These are phyloP conservation scores for Chimonanthus praecox DNA, from an alignment of 164 flowering plant species.

Conservation along the genomic window DNA sequence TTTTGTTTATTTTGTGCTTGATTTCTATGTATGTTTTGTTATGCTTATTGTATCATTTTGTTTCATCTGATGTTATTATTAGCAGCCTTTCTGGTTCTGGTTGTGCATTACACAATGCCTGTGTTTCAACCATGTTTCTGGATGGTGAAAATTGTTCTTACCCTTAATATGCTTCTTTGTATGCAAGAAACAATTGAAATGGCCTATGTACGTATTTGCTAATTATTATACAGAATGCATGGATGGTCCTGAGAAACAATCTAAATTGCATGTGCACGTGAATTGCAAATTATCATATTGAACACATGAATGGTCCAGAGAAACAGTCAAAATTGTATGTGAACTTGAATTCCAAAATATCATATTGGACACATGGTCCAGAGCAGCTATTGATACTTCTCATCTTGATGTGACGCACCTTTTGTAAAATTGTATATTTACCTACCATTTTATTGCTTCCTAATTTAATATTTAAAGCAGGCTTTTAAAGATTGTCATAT, in stretches of 20 bases:
- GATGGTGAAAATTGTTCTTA: background rate
- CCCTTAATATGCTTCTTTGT: background rate
- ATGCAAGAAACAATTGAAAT: background rate
- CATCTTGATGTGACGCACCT: background rate
- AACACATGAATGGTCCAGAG: background rate
- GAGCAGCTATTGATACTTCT: no score
- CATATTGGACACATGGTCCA: background rate
- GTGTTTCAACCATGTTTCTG: background rate
- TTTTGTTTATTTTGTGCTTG: background rate
- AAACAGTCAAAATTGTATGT: no score
- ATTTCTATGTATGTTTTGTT: background rate
- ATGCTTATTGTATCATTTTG: background rate
- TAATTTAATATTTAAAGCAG: conserved; percentile 32
- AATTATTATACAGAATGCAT: background rate
- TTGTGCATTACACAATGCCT: background rate
- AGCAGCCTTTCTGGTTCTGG: no score
- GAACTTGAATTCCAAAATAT: no score
- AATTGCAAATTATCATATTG: background rate
- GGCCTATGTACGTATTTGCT: background rate
- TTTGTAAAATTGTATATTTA: background rate
- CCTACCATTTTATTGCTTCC: background rate
- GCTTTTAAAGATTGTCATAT: conserved; percentile 68
- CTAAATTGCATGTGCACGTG: no score
- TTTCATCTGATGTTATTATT: no score
- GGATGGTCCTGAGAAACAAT: background rate